Base-by-base conservation (phyloP, 2,329 filamentous ascomycete species). In the Pseudofabraea citricarpa region DNA sequence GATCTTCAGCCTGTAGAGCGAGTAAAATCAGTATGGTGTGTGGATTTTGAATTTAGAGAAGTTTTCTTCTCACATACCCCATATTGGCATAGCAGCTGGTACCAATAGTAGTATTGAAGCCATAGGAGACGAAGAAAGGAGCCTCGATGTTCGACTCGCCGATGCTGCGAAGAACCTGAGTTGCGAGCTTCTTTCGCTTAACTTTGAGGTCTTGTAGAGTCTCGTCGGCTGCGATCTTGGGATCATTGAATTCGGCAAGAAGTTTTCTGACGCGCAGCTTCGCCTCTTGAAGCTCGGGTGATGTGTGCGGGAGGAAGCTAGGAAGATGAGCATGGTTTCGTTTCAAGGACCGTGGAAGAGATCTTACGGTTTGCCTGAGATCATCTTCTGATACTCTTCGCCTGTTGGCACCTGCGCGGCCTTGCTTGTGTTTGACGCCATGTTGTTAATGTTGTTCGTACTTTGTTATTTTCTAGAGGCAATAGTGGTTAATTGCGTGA, bases 341-440 rank as follows among this genome's bases (percentile, higher is more conserved):
- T 24, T 4, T 36, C 16, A 31, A 6, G 19, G 15, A n/a, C 9
- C 3, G 27, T 15, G 23, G 31, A 36, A 37, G 10, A 16, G 23
- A 22, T 44, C 38, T 12, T 40, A 56, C 54, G 45, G 35, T 44
- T 54, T 49, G 18, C 54, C 54, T n/a, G 50, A 53, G 18, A 56
- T 49, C 52, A 56, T 57, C 23, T 51, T 53, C 22, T 47, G 47
- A 36, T 47, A 55, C 36, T 56, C 54, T 10, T 52, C 43, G 22
- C 49, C 49, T 43, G 46, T 47, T 2, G 51, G 51, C 16, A 41
- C 37, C 10, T 36, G 16, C 16, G 20, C 20, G 9, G 15, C 33
- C 9, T 20, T 36, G 18, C 15, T n/a, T n/a, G n/a, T n/a, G n/a
- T n/a, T n/a, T n/a, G n/a, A n/a, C n/a, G n/a, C n/a, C n/a, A n/a